Evolutionary conservation across 2,329 filamentous ascomycete genomes (phyloP).

Genomic region (Biscogniauxia mediterranea): DNA sequence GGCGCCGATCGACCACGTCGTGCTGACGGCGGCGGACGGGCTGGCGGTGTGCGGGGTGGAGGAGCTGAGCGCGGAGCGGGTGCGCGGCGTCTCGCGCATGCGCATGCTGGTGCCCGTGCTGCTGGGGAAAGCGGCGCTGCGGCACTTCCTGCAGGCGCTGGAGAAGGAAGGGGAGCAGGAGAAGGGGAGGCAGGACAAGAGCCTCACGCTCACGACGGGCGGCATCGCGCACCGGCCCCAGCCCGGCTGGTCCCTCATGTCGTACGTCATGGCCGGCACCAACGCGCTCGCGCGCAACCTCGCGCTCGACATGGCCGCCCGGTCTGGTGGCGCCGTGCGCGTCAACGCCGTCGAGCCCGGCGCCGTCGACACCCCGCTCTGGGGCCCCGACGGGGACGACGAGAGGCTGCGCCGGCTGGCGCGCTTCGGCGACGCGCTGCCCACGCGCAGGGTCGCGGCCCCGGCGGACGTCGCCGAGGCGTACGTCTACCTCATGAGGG

Average conservation of each 20-base stretch:
- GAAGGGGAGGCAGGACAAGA: constrained; percentile 8
- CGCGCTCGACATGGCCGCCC: constrained; percentile 28
- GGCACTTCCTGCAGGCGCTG: constrained; percentile 20
- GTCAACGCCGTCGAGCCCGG: constrained; percentile 33
- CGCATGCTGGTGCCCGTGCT: constrained; percentile 34
- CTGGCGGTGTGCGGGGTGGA: constrained; percentile 19
- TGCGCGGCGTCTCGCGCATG: constrained; percentile 29
- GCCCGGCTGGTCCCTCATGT: constrained; percentile 22
- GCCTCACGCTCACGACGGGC: constrained; percentile 27
- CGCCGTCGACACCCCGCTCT: constrained; percentile 27
- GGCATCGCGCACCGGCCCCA: constrained; percentile 22
- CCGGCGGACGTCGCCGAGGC: constrained; percentile 31
- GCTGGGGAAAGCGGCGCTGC: constrained; percentile 32
- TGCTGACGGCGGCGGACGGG: constrained; percentile 32
- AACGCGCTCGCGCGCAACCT: constrained; percentile 28
- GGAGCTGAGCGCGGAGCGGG: constrained; percentile 27
- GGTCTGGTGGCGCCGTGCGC: constrained; percentile 10
- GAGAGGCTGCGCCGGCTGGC: constrained; percentile 6
- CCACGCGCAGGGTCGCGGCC: constrained; percentile 19
- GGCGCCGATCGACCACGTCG: constrained; percentile 32
- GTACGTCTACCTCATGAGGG: constrained; percentile 31
- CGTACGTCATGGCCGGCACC: constrained; percentile 24
- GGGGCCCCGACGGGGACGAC: constrained; percentile 16
- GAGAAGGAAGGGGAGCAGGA: too few species aligned
- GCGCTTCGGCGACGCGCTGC: constrained; percentile 14